Conservation (phyloP, 345 rosid species). For the Cardiospermum halicacabum region DNA sequence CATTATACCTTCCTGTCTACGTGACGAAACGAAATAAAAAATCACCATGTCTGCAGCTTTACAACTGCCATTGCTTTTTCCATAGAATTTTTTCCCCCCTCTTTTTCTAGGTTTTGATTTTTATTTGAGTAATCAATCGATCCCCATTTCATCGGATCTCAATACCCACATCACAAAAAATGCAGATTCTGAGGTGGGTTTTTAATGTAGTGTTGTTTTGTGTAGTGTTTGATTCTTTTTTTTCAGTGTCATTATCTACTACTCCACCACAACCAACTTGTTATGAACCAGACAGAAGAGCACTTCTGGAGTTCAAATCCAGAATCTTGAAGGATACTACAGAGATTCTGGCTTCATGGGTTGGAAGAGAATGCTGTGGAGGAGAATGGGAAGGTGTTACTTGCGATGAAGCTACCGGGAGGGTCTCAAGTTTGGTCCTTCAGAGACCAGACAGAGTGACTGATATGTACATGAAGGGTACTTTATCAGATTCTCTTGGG, state of each 20-base stretch:
- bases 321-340: constrained; percentile 67
- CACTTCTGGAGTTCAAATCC: constrained; percentile 77
- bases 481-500: constrained; percentile 64
- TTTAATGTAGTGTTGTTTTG: constrained; percentile 37
- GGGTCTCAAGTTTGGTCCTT: constrained; percentile 54
- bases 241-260: constrained; percentile 14
- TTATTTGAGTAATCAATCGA: not conserved
- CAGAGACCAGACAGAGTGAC: constrained; percentile 43
- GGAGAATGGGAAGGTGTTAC: constrained; percentile 93
- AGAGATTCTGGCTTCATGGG: constrained; percentile 62
- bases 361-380: constrained; percentile 64
- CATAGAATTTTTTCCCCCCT: constrained; percentile 11
- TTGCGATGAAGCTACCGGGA: constrained; percentile 64
- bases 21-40: constrained; percentile 38
- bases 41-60: constrained; percentile 24
- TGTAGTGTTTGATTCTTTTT: constrained; percentile 23
- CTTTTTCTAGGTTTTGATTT: constrained; percentile 33
- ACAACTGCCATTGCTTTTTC: constrained; percentile 27
- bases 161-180: constrained; percentile 50
- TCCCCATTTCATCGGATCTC: constrained; percentile 28
- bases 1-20: constrained; percentile 69
- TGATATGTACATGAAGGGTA: constrained; percentile 67
- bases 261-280: constrained; percentile 29
- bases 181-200: constrained; percentile 63
- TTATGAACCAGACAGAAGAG: constrained; percentile 56